Percentiles rank a stretch among this genome's conserved stretches.
Evolutionary conservation across 805 yeast species (phyloP).

Genomic region (Kodamaea laetipori): DNA sequence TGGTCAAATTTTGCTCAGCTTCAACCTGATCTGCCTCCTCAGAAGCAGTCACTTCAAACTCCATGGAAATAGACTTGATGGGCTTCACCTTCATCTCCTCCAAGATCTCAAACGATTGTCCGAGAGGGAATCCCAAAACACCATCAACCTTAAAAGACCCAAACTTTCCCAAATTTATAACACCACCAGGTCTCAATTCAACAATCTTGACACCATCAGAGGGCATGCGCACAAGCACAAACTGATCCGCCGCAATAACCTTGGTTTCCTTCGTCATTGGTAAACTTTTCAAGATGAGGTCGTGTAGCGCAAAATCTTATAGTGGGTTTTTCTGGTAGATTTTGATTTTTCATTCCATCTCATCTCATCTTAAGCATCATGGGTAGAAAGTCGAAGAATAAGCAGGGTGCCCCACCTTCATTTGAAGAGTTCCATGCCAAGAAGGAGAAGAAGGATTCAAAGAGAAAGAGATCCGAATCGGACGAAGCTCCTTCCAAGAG

Average conservation of each 20-base stretch:
- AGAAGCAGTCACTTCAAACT: constrained; percentile 25
- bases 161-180: constrained; percentile 83
- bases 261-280: constrained; percentile 12
- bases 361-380: constrained; percentile 35
- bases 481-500: constrained; percentile 16
- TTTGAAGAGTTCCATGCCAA: constrained; percentile 72
- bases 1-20: constrained; percentile 33
- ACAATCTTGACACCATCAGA: constrained; percentile 77
- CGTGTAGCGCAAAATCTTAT: constrained; percentile 11
- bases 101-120: constrained; percentile 83
- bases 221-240: constrained; percentile 73
- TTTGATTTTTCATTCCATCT: constrained; percentile 14
- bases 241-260: constrained; percentile 49
- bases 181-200: constrained; percentile 60
- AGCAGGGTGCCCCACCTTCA: constrained; percentile 91
- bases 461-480: constrained; percentile 18
- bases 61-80: constrained; percentile 40
- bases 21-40: constrained; percentile 27
- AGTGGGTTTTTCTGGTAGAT: constrained; percentile 2
- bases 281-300: constrained; percentile 11
- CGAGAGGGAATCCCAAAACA: constrained; percentile 79
- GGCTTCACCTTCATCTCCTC: constrained; percentile 57
- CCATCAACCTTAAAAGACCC: constrained; percentile 79
- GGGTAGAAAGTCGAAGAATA: constrained; percentile 94
- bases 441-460: constrained; percentile 21